Conservation (phyloP, 768 basidiomycete species). For the Termitomyces sp. region DNA sequence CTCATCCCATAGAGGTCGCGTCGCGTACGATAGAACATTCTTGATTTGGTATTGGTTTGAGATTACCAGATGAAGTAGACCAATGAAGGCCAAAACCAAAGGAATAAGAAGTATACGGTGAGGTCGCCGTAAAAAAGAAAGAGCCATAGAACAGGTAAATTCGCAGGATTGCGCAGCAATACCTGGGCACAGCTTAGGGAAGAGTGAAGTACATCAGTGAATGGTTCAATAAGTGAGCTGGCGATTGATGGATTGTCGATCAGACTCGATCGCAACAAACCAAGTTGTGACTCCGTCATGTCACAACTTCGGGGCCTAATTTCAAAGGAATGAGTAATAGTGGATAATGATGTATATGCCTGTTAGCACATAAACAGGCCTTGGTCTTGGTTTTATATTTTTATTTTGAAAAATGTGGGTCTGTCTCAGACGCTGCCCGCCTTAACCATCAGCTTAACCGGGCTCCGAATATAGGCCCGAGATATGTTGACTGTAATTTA, state of each 20-base stretch:
- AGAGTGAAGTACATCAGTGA: neutral
- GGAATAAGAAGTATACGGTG: slow-evolving; percentile 28
- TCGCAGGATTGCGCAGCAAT: slow-evolving; percentile 17
- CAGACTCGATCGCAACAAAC: neutral
- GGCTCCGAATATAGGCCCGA: no score
- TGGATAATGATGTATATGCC: no score
- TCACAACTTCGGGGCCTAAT: no score
- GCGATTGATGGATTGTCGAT: neutral
- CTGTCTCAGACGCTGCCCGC: no score
- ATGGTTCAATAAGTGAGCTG: neutral
- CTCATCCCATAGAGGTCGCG: slow-evolving; percentile 56
- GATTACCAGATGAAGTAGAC: slow-evolving; percentile 29
- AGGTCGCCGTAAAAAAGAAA: slow-evolving; percentile 22
- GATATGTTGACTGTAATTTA: no score
- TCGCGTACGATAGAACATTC: slow-evolving; percentile 50
- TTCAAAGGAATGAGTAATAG: no score
- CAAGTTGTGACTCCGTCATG: no score
- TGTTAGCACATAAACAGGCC: no score
- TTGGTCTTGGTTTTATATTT: no score
- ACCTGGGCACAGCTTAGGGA: slow-evolving; percentile 16
- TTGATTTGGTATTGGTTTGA: slow-evolving; percentile 46
- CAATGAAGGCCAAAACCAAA: slow-evolving; percentile 23
- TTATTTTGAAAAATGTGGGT: no score
- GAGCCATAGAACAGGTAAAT: slow-evolving; percentile 12
- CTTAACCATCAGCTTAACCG: no score